phyloP scores from a whole-genome alignment of 192 early-diverging fungal genomes.

The Coemansia sp. region DNA sequence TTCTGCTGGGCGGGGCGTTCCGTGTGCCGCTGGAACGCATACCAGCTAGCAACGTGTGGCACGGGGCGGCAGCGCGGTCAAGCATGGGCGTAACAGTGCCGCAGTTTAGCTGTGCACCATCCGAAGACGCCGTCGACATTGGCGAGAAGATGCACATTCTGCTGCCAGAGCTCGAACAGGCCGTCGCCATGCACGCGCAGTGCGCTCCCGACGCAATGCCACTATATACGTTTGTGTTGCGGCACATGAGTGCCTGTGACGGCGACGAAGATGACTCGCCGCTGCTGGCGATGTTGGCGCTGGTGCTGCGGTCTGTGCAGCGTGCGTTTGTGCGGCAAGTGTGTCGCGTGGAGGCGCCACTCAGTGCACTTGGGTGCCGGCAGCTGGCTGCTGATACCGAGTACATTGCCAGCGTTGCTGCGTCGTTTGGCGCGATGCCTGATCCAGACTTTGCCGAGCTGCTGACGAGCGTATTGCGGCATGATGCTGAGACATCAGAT shows the following conservation, averaged over 20 bases:
- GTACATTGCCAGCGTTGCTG: constrained; percentile 38
- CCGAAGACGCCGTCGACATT: constrained; percentile 47
- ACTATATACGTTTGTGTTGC: constrained; percentile 15
- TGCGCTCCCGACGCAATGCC: not conserved
- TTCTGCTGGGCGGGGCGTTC: constrained; percentile 28
- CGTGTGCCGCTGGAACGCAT: constrained; percentile 20
- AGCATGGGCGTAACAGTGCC: constrained; percentile 42
- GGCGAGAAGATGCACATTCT: constrained; percentile 50
- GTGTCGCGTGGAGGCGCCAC: constrained; percentile 21
- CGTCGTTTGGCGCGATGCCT: constrained; percentile 16
- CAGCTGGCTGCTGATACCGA: constrained; percentile 40
- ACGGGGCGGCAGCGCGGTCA: constrained; percentile 18
- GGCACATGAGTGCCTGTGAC: not conserved
- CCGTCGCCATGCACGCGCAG: constrained; percentile 36
- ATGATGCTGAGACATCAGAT: not conserved
- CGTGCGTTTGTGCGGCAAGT: constrained; percentile 19
- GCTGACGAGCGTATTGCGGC: not conserved
- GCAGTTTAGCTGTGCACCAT: constrained; percentile 45
- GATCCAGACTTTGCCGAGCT: constrained; percentile 24
- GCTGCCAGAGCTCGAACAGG: constrained; percentile 49
- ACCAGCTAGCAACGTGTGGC: constrained; percentile 22
- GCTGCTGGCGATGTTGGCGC: constrained; percentile 31
- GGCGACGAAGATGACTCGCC: constrained; percentile 2
- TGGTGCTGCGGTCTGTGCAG: constrained; percentile 28
- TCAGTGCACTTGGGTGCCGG: constrained; percentile 21